Evolutionary conservation across 2,329 filamentous ascomycete species (phyloP).

Genomic region (Calcarisporium arbuscula): DNA sequence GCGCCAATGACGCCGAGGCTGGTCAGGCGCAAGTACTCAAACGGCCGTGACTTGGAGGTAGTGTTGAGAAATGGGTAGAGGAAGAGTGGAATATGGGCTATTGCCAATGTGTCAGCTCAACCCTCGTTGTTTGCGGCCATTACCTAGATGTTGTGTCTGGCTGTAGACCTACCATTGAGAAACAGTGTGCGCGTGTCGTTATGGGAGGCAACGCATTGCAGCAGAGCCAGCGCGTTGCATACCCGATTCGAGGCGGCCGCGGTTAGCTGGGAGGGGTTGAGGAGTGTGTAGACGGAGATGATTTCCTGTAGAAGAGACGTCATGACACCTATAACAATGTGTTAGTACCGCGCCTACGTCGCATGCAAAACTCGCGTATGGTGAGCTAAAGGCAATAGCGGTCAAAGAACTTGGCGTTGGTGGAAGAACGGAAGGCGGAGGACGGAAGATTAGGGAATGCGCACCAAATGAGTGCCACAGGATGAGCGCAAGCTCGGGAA

Average conservation of each 20-base stretch:
- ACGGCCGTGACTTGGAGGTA: constrained; percentile 93
- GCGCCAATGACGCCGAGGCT: constrained; percentile 95
- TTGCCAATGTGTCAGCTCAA: constrained; percentile 7
- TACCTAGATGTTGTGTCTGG: no score
- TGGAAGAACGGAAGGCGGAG: constrained; percentile 5
- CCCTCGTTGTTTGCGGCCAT: no score
- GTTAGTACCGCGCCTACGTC: no score
- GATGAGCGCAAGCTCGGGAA: constrained; percentile 91
- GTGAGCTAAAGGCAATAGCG: no score
- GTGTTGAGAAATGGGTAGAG: constrained; percentile 98
- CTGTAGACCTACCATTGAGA: constrained; percentile 65
- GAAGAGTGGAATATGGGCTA: constrained; percentile 90
- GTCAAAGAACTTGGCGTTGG: no score
- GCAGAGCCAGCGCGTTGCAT: constrained; percentile 89
- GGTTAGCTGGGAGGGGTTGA: constrained; percentile 94
- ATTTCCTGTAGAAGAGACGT: constrained; percentile 96
- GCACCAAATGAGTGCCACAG: constrained; percentile 97
- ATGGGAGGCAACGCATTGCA: constrained; percentile 96
- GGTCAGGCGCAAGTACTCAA: constrained; percentile 93
- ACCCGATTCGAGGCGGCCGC: constrained; percentile 96
- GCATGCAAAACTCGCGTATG: no score
- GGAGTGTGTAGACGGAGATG: constrained; percentile 93
- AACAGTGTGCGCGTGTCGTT: constrained; percentile 94
- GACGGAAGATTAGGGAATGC: constrained; percentile 19
- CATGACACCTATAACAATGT: constrained; percentile 70